Evolutionary conservation across 1,139 yeast genomes (phyloP).

Genomic region (Candida tetrigidarum): DNA sequence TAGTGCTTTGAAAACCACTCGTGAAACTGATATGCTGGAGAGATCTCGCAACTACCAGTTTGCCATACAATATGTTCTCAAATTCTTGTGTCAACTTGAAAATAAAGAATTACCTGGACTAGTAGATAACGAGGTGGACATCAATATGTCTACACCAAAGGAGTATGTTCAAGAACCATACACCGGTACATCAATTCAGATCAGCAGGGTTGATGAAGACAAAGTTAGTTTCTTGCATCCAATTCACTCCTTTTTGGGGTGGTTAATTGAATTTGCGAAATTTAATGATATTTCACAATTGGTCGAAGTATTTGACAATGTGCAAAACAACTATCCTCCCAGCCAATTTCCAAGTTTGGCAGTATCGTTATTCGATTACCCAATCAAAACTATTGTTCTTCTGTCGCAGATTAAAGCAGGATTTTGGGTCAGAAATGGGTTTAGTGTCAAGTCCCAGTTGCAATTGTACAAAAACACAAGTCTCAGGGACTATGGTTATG

Average conservation of each 20-base stretch:
- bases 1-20: conserved; percentile 40
- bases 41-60: conserved; percentile 16
- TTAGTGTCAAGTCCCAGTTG: conserved; percentile 76
- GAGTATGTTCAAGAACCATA: conserved; percentile 26
- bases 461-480: conserved; percentile 83
- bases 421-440: conserved; percentile 63
- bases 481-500: conserved; percentile 79
- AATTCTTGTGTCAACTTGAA: conserved; percentile 36
- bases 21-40: conserved; percentile 4
- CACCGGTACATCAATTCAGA: conserved; percentile 26
- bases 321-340: background rate
- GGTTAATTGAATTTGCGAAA: conserved; percentile 63
- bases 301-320: conserved; percentile 21
- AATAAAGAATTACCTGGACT: conserved; percentile 32
- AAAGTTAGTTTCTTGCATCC: conserved; percentile 81
- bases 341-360: conserved; percentile 14
- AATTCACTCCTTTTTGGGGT: conserved; percentile 71
- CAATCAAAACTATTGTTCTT: conserved; percentile 69
- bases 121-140: conserved; percentile 33
- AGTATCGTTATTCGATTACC: conserved; percentile 63
- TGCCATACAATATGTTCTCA: conserved; percentile 37
- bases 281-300: conserved; percentile 27
- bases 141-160: conserved; percentile 22
- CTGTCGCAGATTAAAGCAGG: conserved; percentile 62
- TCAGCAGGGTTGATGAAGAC: conserved; percentile 37